phyloP scores from a whole-genome alignment of 805 yeast genomes.

The Alloascoidea hylecoeti region DNA sequence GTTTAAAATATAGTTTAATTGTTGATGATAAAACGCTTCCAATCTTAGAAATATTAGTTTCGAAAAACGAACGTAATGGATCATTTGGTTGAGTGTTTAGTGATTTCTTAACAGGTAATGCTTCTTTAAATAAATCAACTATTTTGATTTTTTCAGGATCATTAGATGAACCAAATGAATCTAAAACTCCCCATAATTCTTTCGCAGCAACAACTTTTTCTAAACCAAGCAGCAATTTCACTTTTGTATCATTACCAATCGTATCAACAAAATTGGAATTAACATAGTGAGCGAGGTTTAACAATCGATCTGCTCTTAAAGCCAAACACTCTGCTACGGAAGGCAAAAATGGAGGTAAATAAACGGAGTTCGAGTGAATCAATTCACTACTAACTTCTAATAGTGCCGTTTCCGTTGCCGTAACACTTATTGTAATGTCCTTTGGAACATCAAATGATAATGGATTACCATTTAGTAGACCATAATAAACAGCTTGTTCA shows the following conservation, averaged over 20 bases:
- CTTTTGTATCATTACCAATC: constrained; percentile 22
- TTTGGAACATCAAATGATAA: constrained; percentile 30
- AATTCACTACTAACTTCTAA: constrained; percentile 38
- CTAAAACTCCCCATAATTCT: constrained; percentile 21
- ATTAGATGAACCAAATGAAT: constrained; percentile 2
- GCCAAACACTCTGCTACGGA: constrained; percentile 36
- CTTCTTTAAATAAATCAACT: not conserved
- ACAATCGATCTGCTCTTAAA: constrained; percentile 29
- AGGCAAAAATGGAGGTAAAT: constrained; percentile 38
- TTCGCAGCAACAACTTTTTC: constrained; percentile 35
- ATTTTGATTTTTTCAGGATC: no score
- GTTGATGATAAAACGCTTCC: not conserved
- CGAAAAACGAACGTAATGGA: not conserved
- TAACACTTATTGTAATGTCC: constrained; percentile 27
- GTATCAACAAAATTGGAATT: constrained; percentile 27
- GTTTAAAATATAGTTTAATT: no score
- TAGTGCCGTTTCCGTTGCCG: constrained; percentile 38
- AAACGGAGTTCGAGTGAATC: constrained; percentile 36
- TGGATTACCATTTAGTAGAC: constrained; percentile 26
- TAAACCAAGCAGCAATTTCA: constrained; percentile 22
- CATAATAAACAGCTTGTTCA: constrained; percentile 72
- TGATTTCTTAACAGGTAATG: not conserved
- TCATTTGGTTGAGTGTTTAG: not conserved
- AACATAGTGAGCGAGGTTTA: constrained; percentile 29
- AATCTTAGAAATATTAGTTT: not conserved